Evolutionary conservation across 2,329 filamentous ascomycete species (phyloP).

Genomic region (Didymosphaeria variabile): DNA sequence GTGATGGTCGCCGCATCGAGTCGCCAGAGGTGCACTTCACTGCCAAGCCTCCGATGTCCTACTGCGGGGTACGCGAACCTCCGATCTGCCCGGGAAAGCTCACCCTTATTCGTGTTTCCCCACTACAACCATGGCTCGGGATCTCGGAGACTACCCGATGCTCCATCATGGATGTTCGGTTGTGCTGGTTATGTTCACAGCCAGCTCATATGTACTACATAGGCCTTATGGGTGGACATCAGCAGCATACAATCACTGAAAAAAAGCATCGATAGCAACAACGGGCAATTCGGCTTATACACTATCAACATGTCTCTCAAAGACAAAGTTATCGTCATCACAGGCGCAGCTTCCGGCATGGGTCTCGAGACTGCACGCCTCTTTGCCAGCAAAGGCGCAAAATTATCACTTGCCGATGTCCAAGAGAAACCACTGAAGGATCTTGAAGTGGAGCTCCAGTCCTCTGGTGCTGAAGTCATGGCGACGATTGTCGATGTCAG

Average conservation of each 20-base stretch:
- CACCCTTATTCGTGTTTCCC: constrained; percentile 14
- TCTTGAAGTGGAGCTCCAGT: constrained; percentile 29
- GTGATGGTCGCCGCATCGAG: constrained; percentile 17
- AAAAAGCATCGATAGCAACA: neutral
- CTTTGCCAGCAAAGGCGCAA: constrained; percentile 40
- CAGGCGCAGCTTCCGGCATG: constrained; percentile 44
- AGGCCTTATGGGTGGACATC: constrained; percentile 12
- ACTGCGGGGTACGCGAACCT: constrained; percentile 10
- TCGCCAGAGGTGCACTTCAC: constrained; percentile 12
- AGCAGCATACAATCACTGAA: neutral
- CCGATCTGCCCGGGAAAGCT: constrained; percentile 20
- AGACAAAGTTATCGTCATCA: constrained; percentile 43
- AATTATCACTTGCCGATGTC: constrained; percentile 43
- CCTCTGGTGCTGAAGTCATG: constrained; percentile 30
- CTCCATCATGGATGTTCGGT: neutral
- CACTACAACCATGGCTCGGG: constrained; percentile 20
- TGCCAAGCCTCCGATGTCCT: constrained; percentile 20
- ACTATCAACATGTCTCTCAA: constrained; percentile 33
- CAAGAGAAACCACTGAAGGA: constrained; percentile 37
- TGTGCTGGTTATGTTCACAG: neutral
- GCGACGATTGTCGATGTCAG: constrained; percentile 60
- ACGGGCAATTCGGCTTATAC: neutral
- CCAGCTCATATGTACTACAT: neutral
- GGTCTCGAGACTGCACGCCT: constrained; percentile 39
- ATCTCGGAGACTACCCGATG: constrained; percentile 22